Conservation (phyloP, 2,329 filamentous ascomycete species). For the Thelonectria olida region DNA sequence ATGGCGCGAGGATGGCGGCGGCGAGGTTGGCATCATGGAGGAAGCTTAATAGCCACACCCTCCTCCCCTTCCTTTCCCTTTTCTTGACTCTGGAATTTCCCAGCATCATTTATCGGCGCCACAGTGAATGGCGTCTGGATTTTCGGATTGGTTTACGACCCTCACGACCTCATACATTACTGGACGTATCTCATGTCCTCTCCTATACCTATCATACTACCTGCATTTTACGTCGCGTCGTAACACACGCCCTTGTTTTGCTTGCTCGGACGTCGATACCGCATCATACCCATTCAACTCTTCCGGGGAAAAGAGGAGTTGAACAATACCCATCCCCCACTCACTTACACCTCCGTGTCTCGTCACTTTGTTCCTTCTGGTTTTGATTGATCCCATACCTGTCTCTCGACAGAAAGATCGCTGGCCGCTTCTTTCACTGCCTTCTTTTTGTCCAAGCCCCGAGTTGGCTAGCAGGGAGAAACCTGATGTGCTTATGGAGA, state of each 20-base stretch:
- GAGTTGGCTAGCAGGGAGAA: slow-evolving; percentile 14
- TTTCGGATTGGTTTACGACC: slow-evolving; percentile 38
- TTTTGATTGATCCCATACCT: slow-evolving; percentile 5
- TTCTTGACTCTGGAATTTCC: slow-evolving; percentile 21
- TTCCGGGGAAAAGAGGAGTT: slow-evolving; percentile 23
- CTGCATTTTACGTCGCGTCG: slow-evolving; percentile 26
- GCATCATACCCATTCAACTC: slow-evolving; percentile 16
- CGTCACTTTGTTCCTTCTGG: slow-evolving; percentile 4
- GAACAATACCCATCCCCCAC: slow-evolving; percentile 34
- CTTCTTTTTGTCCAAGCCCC: slow-evolving; percentile 7
- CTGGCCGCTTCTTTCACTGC: slow-evolving; percentile 9
- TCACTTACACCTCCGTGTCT: slow-evolving; percentile 6
- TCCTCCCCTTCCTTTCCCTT: slow-evolving; percentile 3
- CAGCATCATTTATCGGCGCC: slow-evolving; percentile 25
- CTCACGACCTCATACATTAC: slow-evolving; percentile 34
- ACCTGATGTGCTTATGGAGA: slow-evolving; percentile 9
- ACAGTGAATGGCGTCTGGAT: slow-evolving; percentile 33
- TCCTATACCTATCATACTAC: slow-evolving; percentile 15
- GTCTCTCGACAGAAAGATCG: slow-evolving; percentile 10
- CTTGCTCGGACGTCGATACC: slow-evolving; percentile 34
- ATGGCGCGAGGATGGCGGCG: slow-evolving; percentile 88
- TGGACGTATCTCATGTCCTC: slow-evolving; percentile 32
- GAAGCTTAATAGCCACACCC: slow-evolving; percentile 54
- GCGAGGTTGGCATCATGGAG: slow-evolving; percentile 72
- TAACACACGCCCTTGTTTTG: slow-evolving; percentile 24